Percentiles rank a stretch among this genome's conserved stretches.
These are phyloP conservation scores for Stachybotrys chlorohalonatus DNA, from an alignment of 2,329 filamentous ascomycete species.

Conservation along the genomic window DNA sequence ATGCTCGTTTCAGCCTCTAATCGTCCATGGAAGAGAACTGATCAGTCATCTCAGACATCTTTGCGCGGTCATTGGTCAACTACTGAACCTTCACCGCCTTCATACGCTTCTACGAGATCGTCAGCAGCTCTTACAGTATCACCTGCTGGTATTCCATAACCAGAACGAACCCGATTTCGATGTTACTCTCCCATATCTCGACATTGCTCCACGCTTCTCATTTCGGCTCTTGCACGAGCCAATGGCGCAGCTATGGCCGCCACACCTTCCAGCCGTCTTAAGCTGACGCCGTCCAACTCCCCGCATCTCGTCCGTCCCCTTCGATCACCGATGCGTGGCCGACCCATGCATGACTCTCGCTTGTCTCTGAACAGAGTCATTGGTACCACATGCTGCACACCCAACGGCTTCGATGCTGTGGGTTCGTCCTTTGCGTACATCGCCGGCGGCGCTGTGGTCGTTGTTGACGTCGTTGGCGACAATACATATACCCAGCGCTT, in stretches of 20 bases:
- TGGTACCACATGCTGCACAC: slow-evolving; percentile 77
- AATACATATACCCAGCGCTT: slow-evolving; percentile 69
- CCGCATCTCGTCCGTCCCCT: slow-evolving; percentile 55
- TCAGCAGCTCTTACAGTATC: too few relatives aligned
- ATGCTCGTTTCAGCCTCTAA: background rate
- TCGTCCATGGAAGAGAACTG: too few relatives aligned
- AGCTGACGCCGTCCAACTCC: slow-evolving; percentile 69
- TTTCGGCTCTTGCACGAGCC: slow-evolving; percentile 17
- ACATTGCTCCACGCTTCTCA: background rate
- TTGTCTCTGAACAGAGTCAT: slow-evolving; percentile 77
- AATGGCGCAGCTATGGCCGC: slow-evolving; percentile 51
- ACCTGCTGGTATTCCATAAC: too few relatives aligned
- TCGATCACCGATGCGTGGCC: slow-evolving; percentile 51
- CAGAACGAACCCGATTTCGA: too few relatives aligned
- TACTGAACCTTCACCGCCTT: too few relatives aligned
- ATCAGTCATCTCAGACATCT: too few relatives aligned
- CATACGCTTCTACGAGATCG: too few relatives aligned
- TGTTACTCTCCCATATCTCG: too few relatives aligned
- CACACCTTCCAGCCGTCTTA: slow-evolving; percentile 51
- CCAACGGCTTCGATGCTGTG: slow-evolving; percentile 79
- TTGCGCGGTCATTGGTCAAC: too few relatives aligned
- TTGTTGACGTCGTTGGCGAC: slow-evolving; percentile 68
- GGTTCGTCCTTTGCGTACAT: slow-evolving; percentile 78
- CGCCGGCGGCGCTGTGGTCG: slow-evolving; percentile 86
- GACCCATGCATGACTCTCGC: slow-evolving; percentile 40